Evolutionary conservation across 2,329 filamentous ascomycete species (phyloP).

Genomic region (Tolypocladium endophyticum): DNA sequence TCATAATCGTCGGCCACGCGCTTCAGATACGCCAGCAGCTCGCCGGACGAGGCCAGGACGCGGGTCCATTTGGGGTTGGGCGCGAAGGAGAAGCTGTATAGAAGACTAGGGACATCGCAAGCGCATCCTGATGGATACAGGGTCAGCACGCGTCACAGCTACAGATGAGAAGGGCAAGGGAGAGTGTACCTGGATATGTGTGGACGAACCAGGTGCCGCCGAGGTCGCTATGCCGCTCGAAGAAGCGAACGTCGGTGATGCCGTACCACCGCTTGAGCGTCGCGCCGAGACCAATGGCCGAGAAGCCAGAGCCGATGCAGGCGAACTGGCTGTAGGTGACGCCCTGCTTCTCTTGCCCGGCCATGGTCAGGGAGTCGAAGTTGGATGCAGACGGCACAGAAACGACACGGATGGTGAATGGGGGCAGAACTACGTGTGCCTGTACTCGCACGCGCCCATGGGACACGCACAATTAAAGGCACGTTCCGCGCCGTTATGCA

Average conservation of each 20-base stretch:
- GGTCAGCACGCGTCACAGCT: background rate
- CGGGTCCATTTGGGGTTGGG: conserved; percentile 51
- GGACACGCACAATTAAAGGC: background rate
- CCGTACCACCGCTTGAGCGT: conserved; percentile 45
- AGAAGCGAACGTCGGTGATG: conserved; percentile 49
- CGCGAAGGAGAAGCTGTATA: conserved; percentile 52
- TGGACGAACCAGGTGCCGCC: conserved; percentile 58
- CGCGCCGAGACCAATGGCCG: conserved; percentile 50
- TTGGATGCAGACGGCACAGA: background rate
- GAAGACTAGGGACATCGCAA: conserved; percentile 47
- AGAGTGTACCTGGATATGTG: conserved; percentile 39
- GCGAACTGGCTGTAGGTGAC: conserved; percentile 26
- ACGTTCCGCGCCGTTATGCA: background rate
- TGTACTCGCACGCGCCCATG: background rate
- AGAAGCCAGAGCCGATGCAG: conserved; percentile 49
- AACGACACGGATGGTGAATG: background rate
- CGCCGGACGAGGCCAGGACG: conserved; percentile 41
- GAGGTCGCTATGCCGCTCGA: conserved; percentile 45
- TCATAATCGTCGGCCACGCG: conserved; percentile 36
- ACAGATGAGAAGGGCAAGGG: background rate
- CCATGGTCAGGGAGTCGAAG: background rate
- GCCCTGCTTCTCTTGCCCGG: background rate
- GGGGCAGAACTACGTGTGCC: background rate
- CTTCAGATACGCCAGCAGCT: conserved; percentile 48
- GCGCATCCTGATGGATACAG: conserved; percentile 20